phyloP scores from a whole-genome alignment of 75 land plant genomes.

The Pinus taeda region DNA sequence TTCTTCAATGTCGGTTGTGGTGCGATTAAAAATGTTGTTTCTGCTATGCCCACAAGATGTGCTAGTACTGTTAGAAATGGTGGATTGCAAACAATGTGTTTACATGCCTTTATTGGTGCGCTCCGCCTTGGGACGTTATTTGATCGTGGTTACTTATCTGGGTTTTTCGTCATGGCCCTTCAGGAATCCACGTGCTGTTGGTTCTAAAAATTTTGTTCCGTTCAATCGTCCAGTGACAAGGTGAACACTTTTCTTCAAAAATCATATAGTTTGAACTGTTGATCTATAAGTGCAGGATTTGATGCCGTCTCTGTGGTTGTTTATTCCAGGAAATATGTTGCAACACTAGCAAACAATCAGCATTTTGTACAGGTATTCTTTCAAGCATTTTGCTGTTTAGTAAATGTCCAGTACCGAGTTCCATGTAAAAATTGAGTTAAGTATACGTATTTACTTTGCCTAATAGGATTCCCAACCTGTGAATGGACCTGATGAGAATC shows the following conservation, averaged over 20 bases:
- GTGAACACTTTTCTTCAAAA: not conserved
- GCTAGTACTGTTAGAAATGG: not conserved
- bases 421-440: not conserved
- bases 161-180: not conserved
- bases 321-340: constrained; percentile 3
- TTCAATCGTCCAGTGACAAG: constrained; percentile 6
- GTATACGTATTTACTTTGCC: not conserved
- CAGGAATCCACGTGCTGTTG: constrained; percentile 6
- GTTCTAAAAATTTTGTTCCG: not conserved
- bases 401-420: not conserved
- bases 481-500: not conserved
- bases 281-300: not conserved
- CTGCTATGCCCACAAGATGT: not conserved
- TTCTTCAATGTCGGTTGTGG: not conserved
- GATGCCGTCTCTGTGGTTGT: not conserved
- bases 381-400: not conserved
- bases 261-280: not conserved
- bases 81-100: not conserved
- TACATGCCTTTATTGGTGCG: not conserved
- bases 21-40: constrained; percentile 4
- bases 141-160: too few species aligned
- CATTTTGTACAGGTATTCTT: not conserved
- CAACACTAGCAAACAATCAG: constrained; percentile 11
- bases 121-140: not conserved
- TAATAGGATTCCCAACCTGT: not conserved